These are phyloP conservation scores for Fusarium humuli DNA, from an alignment of 2,329 filamentous ascomycete genomes.

Conservation along the genomic window DNA sequence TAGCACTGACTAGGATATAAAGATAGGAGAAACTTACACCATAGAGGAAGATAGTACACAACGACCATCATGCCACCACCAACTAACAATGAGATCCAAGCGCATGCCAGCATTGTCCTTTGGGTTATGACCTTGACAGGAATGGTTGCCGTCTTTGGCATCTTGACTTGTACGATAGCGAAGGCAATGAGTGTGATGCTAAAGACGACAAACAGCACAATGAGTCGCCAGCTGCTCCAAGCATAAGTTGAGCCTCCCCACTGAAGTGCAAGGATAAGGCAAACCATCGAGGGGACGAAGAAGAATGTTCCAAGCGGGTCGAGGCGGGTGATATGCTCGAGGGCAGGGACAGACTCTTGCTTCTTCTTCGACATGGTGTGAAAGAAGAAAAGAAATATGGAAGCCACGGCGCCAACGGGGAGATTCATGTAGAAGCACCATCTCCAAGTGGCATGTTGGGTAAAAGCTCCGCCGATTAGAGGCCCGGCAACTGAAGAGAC, in stretches of 20 bases:
- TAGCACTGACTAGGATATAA: conserved; percentile 12
- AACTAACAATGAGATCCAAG: conserved; percentile 60
- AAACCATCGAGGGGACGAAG: conserved; percentile 69
- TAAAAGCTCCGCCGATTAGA: conserved; percentile 66
- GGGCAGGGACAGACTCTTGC: conserved; percentile 48
- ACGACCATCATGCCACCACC: conserved; percentile 65
- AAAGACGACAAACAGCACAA: conserved; percentile 65
- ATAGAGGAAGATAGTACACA: conserved; percentile 66
- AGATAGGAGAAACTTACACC: conserved; percentile 58
- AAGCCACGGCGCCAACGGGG: conserved; percentile 64
- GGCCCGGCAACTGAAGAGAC: conserved; percentile 65
- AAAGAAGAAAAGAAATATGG: conserved; percentile 62
- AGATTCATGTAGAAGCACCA: conserved; percentile 72
- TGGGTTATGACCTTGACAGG: conserved; percentile 66
- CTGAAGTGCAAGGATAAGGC: conserved; percentile 71
- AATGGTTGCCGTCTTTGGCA: conserved; percentile 67
- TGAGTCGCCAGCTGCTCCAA: conserved; percentile 65
- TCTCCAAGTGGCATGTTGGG: conserved; percentile 60
- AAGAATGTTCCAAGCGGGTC: conserved; percentile 70
- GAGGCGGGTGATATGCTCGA: conserved; percentile 62
- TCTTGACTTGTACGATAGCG: conserved; percentile 62
- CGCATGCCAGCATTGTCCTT: conserved; percentile 64
- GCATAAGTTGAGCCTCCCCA: conserved; percentile 68
- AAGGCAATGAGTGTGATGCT: conserved; percentile 61
- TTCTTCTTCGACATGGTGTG: conserved; percentile 56